phyloP scores from a whole-genome alignment of 495 filamentous ascomycete species.

The Penicillium salamii region DNA sequence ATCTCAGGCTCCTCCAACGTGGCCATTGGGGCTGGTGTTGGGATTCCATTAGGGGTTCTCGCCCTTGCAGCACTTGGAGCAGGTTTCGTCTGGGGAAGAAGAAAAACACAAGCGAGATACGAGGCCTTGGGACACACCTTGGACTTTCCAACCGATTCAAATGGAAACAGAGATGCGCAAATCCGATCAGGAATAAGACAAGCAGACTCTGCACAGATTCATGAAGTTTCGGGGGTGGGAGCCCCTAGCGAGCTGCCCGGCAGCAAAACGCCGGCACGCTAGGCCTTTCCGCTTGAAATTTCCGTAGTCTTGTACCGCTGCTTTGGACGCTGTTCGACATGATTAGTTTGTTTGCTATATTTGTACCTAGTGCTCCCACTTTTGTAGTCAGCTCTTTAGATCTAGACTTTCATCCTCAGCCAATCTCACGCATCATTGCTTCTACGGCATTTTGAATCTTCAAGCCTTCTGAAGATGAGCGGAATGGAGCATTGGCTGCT shows the following conservation, averaged over 20 bases:
- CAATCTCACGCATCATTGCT: too few relatives aligned
- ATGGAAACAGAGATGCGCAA: background rate
- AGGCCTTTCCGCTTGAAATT: background rate
- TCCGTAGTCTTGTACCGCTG: too few relatives aligned
- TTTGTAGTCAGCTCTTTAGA: too few relatives aligned
- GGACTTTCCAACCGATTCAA: background rate
- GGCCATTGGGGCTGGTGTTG: background rate
- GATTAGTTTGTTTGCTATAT: too few relatives aligned
- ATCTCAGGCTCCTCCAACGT: background rate
- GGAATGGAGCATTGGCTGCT: too few relatives aligned
- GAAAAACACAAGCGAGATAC: slow-evolving; percentile 1
- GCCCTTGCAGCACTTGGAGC: background rate
- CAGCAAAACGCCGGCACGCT: background rate
- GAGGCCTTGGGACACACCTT: background rate
- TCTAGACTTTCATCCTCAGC: too few relatives aligned
- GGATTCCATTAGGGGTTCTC: background rate
- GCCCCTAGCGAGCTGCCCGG: background rate
- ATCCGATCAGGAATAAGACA: too few relatives aligned
- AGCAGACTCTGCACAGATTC: background rate
- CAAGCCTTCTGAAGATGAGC: too few relatives aligned
- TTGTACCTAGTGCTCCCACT: too few relatives aligned
- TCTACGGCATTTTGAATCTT: too few relatives aligned
- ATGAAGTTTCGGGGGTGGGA: background rate
- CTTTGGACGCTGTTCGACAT: too few relatives aligned
- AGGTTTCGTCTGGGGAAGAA: slow-evolving; percentile 1